Evolutionary conservation across 2,329 filamentous ascomycete species (phyloP).

Genomic region (Pyrenochaeta sp.): DNA sequence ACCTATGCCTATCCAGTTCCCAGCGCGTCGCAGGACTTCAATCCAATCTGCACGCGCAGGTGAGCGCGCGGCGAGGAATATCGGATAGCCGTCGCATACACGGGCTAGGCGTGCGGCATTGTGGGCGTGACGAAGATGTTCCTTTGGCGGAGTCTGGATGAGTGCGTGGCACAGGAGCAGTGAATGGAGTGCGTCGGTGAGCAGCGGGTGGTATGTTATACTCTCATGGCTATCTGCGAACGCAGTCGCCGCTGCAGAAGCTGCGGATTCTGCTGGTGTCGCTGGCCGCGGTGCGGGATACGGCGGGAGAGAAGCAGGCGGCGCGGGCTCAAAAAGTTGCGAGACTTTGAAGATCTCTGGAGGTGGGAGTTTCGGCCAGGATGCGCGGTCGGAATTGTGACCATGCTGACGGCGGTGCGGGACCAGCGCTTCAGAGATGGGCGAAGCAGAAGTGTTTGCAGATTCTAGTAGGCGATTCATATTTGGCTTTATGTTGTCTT

Average conservation of each 20-base stretch:
- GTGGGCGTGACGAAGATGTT: slow-evolving; percentile 80
- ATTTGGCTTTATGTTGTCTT: slow-evolving; percentile 25
- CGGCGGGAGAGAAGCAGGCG: slow-evolving; percentile 71
- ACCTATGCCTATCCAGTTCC: slow-evolving; percentile 74
- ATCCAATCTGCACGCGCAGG: slow-evolving; percentile 82
- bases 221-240: slow-evolving; percentile 65
- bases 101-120: slow-evolving; percentile 80
- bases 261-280: slow-evolving; percentile 36
- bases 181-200: slow-evolving; percentile 80
- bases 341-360: slow-evolving; percentile 65
- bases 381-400: slow-evolving; percentile 44
- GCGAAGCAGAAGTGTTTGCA: slow-evolving; percentile 25
- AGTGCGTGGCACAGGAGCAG: slow-evolving; percentile 81
- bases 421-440: slow-evolving; percentile 54
- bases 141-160: slow-evolving; percentile 78
- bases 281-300: slow-evolving; percentile 62
- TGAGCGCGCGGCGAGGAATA: slow-evolving; percentile 77
- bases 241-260: slow-evolving; percentile 45
- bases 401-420: slow-evolving; percentile 47
- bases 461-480: slow-evolving; percentile 40
- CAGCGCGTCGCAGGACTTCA: slow-evolving; percentile 72
- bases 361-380: slow-evolving; percentile 58
- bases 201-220: slow-evolving; percentile 81
- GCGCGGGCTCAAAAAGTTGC: slow-evolving; percentile 74
- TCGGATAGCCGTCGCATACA: slow-evolving; percentile 79